Evolutionary conservation across 177 flowering plant genomes (phyloP), one percentile per base, ranked within the genome.

Genomic region (Telopea speciosissima): DNA sequence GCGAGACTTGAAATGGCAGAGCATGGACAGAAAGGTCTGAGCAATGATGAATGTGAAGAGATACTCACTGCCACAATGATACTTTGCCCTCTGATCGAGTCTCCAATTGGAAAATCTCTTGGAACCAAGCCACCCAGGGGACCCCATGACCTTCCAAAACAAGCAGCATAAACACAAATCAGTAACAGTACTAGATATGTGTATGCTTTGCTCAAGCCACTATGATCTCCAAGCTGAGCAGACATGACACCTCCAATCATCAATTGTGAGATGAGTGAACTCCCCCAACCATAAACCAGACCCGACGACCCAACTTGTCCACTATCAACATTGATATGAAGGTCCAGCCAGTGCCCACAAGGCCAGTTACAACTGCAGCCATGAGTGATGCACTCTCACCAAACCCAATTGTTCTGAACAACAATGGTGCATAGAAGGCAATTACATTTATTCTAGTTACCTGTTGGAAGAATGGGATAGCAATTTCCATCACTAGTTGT

Each of bases 321-420:
- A 88, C 92, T 3, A 84, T 28, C 6, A 81, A 62, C 87, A 87
- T 88, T 1, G 97, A 83, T 28, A 88, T 16, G 73, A 87, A 75
- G 10, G 86, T 87, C 3, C 84, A 75, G 22, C 54, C 26, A 0
- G 70, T 63, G 0, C 88, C 83, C 0, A 86, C 83, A 4, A 77
- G 21, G 0, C 89, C 91, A 2, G 80, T 85, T 36, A 84, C 60
- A 2, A 85, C 84, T 0, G 83, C 28, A 0, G 91, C 83, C 78
- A 86, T 42, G 16, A 91, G 84, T 0, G 97, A 77, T 92, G 92
- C 24, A 88, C 78, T 0, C 31, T 73, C 71, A 26, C 71, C 71
- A 5, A 73, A n/a, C 13, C 75, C 75, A 14, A 73, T 62, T 1
- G 75, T 62, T 11, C 71, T 49, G 26, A 73, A 73, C 24, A 73